Percentiles rank a stretch among this genome's conserved stretches.
Evolutionary conservation across 1,139 yeast genomes (phyloP).

Genomic region (Debaryomyces udenii): DNA sequence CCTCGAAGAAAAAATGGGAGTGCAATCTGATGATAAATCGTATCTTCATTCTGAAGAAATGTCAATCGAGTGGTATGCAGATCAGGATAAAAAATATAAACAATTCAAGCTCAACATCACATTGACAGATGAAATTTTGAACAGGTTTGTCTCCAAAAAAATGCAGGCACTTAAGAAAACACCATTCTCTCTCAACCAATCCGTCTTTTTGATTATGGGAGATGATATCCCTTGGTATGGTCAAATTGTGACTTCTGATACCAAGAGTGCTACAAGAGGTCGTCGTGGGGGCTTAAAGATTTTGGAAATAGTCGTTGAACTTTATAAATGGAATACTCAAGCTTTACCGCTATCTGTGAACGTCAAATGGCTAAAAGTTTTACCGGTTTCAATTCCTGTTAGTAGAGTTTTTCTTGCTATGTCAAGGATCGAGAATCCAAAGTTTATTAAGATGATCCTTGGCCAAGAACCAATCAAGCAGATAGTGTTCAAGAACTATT

Average conservation of each 20-base stretch:
- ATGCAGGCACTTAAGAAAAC: conserved; percentile 45
- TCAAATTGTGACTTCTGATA: conserved; percentile 51
- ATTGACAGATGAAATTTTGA: conserved; percentile 40
- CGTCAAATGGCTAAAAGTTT: conserved; percentile 44
- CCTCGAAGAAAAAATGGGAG: conserved; percentile 56
- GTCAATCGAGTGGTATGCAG: conserved; percentile 56
- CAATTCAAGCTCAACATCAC: conserved; percentile 41
- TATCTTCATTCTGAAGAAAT: conserved; percentile 40
- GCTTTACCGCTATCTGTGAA: conserved; percentile 50
- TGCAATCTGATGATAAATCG: conserved; percentile 45
- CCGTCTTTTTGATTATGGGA: conserved; percentile 46
- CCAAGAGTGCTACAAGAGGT: conserved; percentile 15
- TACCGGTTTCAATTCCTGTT: conserved; percentile 67
- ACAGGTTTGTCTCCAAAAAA: conserved; percentile 47
- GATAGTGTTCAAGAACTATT: conserved; percentile 56
- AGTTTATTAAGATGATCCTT: conserved; percentile 57
- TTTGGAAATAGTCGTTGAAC: conserved; percentile 50
- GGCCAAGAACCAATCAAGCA: conserved; percentile 66
- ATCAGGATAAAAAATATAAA: conserved; percentile 45
- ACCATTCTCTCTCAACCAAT: conserved; percentile 51
- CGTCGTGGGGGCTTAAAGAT: conserved; percentile 22
- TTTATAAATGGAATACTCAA: conserved; percentile 59
- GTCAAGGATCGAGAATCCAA: conserved; percentile 59
- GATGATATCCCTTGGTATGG: conserved; percentile 47
- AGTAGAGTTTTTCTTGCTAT: conserved; percentile 66